Evolutionary conservation across 129 eudicot genomes (phyloP).

Genomic region (Pseudognaphalium luteoalbum): DNA sequence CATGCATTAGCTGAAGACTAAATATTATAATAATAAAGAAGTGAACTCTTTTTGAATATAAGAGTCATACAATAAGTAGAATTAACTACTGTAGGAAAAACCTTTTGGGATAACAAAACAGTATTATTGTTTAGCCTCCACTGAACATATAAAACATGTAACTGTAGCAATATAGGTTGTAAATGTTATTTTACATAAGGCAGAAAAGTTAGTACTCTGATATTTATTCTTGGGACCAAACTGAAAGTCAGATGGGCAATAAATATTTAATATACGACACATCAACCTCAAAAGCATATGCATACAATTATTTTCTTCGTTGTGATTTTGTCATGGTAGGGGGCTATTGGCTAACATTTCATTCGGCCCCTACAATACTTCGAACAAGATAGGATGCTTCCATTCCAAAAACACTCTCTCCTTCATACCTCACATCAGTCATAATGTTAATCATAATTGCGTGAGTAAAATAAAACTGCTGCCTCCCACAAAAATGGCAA

Average conservation of each 20-base stretch:
- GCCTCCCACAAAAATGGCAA: background rate
- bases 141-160: background rate
- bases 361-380: slow-evolving; percentile 22
- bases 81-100: background rate
- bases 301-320: background rate
- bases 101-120: background rate
- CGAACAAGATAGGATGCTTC: background rate
- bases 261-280: slow-evolving; percentile 24
- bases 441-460: background rate
- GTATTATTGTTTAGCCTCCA: slow-evolving; percentile 4
- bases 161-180: background rate
- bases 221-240: slow-evolving; percentile 20
- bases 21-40: background rate
- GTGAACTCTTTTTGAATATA: background rate
- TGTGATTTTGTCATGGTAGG: slow-evolving; percentile 21
- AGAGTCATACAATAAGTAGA: background rate
- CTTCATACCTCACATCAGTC: slow-evolving; percentile 4
- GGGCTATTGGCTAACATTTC: slow-evolving; percentile 24
- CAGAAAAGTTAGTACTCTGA: background rate
- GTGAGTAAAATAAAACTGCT: background rate
- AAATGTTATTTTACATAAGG: background rate
- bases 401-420: background rate
- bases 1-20: background rate
- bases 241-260: slow-evolving; percentile 17
- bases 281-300: slow-evolving; percentile 14